These are phyloP conservation scores for Flammula alnicola DNA, from an alignment of 1,284 basidiomycete species.

Conservation along the genomic window DNA sequence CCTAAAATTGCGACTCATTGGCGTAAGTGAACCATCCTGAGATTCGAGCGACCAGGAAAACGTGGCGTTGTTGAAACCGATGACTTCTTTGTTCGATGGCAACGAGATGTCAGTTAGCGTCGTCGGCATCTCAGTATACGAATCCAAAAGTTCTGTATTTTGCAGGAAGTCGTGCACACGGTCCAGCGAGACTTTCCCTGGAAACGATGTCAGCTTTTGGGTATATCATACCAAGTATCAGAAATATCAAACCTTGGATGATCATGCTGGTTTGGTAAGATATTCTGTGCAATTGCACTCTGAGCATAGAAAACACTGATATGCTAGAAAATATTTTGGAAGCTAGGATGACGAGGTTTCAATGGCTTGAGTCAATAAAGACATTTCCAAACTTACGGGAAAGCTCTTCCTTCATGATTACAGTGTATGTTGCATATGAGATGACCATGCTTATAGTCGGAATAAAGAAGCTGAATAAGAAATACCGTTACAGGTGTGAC, in stretches of 20 bases:
- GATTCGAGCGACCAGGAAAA: constrained; percentile 48
- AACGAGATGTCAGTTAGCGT: not conserved
- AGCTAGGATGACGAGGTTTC: constrained; percentile 6
- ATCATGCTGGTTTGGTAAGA: constrained; percentile 6
- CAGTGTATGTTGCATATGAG: constrained; percentile 63
- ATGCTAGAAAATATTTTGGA: constrained; percentile 24
- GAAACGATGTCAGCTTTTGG: not conserved
- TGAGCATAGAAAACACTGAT: constrained; percentile 30
- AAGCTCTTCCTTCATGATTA: constrained; percentile 43
- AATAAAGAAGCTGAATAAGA: constrained; percentile 55
- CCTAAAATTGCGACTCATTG: constrained; percentile 46
- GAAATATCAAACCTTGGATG: constrained; percentile 8
- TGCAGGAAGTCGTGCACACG: constrained; percentile 52
- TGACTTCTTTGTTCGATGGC: not conserved
- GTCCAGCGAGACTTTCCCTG: constrained; percentile 53
- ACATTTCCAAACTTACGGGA: constrained; percentile 5
- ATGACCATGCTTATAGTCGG: constrained; percentile 68
- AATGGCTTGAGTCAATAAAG: not conserved
- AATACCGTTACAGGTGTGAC: constrained; percentile 36
- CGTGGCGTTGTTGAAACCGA: constrained; percentile 27
- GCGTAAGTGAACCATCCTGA: constrained; percentile 32
- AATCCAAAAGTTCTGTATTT: constrained; percentile 58
- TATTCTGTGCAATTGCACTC: constrained; percentile 18
- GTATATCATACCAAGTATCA: not conserved
- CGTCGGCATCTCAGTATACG: constrained; percentile 32